phyloP scores from a whole-genome alignment of 768 basidiomycete species.

The Mycena floridula region DNA sequence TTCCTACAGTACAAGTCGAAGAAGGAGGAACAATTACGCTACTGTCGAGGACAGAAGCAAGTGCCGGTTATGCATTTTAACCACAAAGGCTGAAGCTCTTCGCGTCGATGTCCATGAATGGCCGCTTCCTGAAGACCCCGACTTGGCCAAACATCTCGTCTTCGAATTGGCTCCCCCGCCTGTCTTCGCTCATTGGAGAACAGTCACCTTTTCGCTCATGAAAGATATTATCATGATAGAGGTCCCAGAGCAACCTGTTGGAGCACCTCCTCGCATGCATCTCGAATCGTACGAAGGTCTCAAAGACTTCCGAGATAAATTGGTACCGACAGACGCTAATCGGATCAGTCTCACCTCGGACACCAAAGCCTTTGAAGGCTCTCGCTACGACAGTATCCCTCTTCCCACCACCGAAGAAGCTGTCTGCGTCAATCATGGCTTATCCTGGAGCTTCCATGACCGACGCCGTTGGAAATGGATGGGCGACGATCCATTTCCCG shows the following conservation, averaged over 20 bases:
- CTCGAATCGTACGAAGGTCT: neutral
- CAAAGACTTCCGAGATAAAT: neutral
- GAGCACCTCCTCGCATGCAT: slow-evolving; percentile 8
- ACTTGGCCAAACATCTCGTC: slow-evolving; percentile 22
- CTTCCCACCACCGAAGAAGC: neutral
- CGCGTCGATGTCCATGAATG: slow-evolving; percentile 35
- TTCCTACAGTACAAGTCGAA: neutral
- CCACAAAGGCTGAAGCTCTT: slow-evolving; percentile 9
- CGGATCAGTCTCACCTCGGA: slow-evolving; percentile 31
- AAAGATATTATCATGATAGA: slow-evolving; percentile 19
- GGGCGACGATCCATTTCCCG: slow-evolving; percentile 9
- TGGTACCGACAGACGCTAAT: too few relatives aligned
- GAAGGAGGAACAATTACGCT: neutral
- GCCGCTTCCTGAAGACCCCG: slow-evolving; percentile 30
- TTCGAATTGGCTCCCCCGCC: slow-evolving; percentile 37
- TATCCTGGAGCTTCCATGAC: slow-evolving; percentile 9
- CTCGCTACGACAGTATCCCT: slow-evolving; percentile 22
- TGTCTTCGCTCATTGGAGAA: slow-evolving; percentile 38
- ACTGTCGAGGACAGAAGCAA: slow-evolving; percentile 12
- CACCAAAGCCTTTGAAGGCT: slow-evolving; percentile 22
- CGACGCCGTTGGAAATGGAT: slow-evolving; percentile 4
- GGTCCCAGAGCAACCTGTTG: too few relatives aligned
- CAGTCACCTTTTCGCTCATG: slow-evolving; percentile 30
- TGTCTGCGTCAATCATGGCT: slow-evolving; percentile 3
- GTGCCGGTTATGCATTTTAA: slow-evolving; percentile 12